Percentiles rank a stretch among this genome's conserved stretches.
Conservation (phyloP, 176 grass and related monocot species). For the Oryza glumipatula region DNA sequence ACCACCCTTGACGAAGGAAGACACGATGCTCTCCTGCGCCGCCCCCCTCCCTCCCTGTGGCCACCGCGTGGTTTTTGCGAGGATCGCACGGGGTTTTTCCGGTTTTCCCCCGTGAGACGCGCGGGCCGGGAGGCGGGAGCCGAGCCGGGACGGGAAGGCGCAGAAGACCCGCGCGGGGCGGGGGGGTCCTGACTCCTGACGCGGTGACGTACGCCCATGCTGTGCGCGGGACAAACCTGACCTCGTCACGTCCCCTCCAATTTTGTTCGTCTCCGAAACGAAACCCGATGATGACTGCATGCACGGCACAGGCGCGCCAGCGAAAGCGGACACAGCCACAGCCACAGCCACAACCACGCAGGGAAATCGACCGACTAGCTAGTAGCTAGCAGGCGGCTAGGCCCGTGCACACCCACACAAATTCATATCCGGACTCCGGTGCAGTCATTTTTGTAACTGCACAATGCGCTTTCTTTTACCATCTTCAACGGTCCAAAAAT, state of each 20-base stretch:
- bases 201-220: slow-evolving; percentile 1
- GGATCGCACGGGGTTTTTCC: background rate
- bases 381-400: background rate
- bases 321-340: background rate
- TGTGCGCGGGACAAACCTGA: slow-evolving; percentile 37
- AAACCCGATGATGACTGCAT: background rate
- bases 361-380: background rate
- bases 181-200: background rate
- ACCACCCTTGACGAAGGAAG: slow-evolving; percentile 25
- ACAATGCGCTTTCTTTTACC: too few relatives aligned
- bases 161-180: too few relatives aligned
- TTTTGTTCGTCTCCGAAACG: background rate
- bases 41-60: too few relatives aligned
- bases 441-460: too few relatives aligned
- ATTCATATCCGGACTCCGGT: too few relatives aligned
- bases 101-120: background rate
- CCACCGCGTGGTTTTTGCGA: background rate
- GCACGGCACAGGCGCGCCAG: background rate
- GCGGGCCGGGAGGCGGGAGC: too few relatives aligned
- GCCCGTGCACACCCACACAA: too few relatives aligned
- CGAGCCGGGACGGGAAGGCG: background rate
- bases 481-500: too few relatives aligned
- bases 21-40: background rate
- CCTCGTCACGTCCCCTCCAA: slow-evolving; percentile 34
- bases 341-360: background rate